These are phyloP conservation scores for Cercophora samala DNA, from an alignment of 495 filamentous ascomycete species.

Conservation along the genomic window DNA sequence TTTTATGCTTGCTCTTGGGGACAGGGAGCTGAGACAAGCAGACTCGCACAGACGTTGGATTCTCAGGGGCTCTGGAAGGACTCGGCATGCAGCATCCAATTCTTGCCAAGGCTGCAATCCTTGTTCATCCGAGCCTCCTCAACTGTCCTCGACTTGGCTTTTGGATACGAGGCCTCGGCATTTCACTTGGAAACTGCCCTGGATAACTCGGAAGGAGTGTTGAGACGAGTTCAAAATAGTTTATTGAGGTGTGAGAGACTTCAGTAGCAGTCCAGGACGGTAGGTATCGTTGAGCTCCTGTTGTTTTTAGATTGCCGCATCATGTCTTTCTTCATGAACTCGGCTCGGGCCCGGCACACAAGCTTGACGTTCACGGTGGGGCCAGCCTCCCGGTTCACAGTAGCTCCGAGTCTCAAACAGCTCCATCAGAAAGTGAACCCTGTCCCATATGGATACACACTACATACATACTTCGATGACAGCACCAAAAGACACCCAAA, in stretches of 20 bases:
- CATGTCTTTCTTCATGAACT: no score
- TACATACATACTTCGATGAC: background rate
- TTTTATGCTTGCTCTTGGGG: constrained; percentile 7
- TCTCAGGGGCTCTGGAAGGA: constrained; percentile 9
- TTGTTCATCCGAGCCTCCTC: background rate
- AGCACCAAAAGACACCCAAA: background rate
- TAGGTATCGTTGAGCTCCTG: no score
- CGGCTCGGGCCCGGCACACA: background rate
- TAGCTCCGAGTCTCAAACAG: constrained; percentile 8
- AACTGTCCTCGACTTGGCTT: background rate
- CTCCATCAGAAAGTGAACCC: background rate
- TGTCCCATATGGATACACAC: no score
- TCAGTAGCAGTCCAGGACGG: no score
- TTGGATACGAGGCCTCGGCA: background rate
- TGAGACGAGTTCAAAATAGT: no score
- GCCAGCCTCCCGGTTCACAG: constrained; percentile 9
- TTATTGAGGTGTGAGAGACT: no score
- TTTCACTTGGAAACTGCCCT: background rate
- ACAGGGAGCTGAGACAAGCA: constrained; percentile 6
- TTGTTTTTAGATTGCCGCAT: no score
- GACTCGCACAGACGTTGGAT: constrained; percentile 8
- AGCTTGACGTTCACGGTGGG: background rate
- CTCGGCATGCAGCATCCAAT: background rate
- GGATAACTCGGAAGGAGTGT: no score
- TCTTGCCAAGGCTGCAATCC: background rate